Conservation (phyloP, 2,329 filamentous ascomycete species). For the Fusarium algeriense region DNA sequence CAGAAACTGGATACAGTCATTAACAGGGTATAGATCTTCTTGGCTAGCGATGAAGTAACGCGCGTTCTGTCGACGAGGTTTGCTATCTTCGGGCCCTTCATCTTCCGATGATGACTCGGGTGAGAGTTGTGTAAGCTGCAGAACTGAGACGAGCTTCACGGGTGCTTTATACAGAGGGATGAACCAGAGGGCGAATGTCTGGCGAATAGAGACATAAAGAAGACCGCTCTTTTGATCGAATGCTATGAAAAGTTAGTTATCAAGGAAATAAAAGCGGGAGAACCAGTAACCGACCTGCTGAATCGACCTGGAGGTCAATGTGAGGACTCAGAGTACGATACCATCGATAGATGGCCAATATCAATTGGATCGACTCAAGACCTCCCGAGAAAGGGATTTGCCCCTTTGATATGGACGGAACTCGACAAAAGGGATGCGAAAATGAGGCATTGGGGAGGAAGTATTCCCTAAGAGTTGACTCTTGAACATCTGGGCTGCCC, state of each 20-base stretch:
- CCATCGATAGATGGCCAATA: conserved; percentile 81
- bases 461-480: conserved; percentile 74
- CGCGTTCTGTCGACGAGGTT: conserved; percentile 35
- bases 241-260: conserved; percentile 57
- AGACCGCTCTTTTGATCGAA: conserved; percentile 74
- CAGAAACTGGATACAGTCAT: conserved; percentile 81
- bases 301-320: conserved; percentile 76
- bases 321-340: conserved; percentile 85
- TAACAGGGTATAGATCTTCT: conserved; percentile 84
- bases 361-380: conserved; percentile 73
- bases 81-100: conserved; percentile 29
- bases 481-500: conserved; percentile 74
- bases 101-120: conserved; percentile 44
- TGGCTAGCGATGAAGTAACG: conserved; percentile 80
- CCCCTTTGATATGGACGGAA: conserved; percentile 64
- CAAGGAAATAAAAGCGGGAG: accelerated
- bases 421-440: conserved; percentile 81
- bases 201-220: conserved; percentile 80
- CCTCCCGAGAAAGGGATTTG: conserved; percentile 56
- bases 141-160: conserved; percentile 75
- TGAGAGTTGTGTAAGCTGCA: conserved; percentile 67
- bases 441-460: conserved; percentile 81
- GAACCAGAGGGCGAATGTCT: conserved; percentile 82
- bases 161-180: conserved; percentile 79
- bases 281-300: conserved; percentile 56